phyloP scores from a whole-genome alignment of 2,329 filamentous ascomycete species.

The Sphaerulina musiva region DNA sequence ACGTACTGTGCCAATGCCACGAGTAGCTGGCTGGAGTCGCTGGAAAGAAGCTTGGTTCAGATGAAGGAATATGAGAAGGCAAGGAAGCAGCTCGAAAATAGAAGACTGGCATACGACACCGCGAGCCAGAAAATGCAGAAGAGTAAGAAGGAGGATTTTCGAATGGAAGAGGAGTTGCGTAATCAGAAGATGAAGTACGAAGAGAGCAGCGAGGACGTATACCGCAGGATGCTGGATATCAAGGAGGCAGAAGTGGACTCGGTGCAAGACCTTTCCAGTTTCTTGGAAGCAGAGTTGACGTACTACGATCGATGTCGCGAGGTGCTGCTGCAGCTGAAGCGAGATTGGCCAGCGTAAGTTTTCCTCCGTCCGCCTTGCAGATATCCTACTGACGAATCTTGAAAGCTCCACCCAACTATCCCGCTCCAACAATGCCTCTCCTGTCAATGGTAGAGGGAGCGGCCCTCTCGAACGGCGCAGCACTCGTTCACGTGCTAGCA shows the following conservation, averaged over 20 bases:
- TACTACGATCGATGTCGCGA: slow-evolving; percentile 89
- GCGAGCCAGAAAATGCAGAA: slow-evolving; percentile 87
- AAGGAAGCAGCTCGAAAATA: slow-evolving; percentile 88
- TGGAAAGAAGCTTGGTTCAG: slow-evolving; percentile 81
- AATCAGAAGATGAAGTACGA: slow-evolving; percentile 93
- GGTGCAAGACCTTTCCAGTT: slow-evolving; percentile 68
- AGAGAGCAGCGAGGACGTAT: slow-evolving; percentile 86
- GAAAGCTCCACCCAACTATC: not conserved
- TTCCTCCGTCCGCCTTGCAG: slow-evolving; percentile 4
- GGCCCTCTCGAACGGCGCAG: slow-evolving; percentile 34
- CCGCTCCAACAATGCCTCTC: slow-evolving; percentile 26
- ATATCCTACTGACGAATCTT: not conserved
- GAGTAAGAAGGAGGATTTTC: slow-evolving; percentile 86
- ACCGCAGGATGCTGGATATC: slow-evolving; percentile 90
- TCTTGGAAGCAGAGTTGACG: slow-evolving; percentile 81
- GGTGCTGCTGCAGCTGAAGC: slow-evolving; percentile 64
- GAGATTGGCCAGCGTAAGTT: slow-evolving; percentile 61
- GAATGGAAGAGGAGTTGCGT: slow-evolving; percentile 85
- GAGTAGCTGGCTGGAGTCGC: slow-evolving; percentile 79
- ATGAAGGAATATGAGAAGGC: slow-evolving; percentile 95
- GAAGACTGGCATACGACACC: slow-evolving; percentile 84
- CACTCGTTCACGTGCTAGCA: slow-evolving; percentile 54
- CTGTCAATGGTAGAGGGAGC: slow-evolving; percentile 22
- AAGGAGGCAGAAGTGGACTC: slow-evolving; percentile 84
- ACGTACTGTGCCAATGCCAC: slow-evolving; percentile 71